phyloP scores from a whole-genome alignment of 805 yeast species.

The Wickerhamomyces silvicola region DNA sequence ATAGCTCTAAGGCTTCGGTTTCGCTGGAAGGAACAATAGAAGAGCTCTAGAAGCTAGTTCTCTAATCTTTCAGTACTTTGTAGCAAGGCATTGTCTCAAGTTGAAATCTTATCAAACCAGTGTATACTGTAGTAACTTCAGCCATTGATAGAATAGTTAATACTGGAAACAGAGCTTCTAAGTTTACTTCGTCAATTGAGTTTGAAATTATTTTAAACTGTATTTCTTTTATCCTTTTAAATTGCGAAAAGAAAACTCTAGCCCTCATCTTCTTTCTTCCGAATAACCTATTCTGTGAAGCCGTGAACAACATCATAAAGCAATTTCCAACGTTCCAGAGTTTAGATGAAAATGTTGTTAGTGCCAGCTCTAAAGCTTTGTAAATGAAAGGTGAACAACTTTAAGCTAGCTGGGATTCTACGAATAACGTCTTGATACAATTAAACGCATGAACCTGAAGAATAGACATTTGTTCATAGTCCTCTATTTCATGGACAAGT shows the following conservation, averaged over 20 bases:
- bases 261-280: constrained; percentile 55
- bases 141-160: constrained; percentile 65
- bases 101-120: constrained; percentile 46
- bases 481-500: constrained; percentile 41
- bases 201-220: constrained; percentile 37
- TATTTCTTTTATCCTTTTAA: constrained; percentile 42
- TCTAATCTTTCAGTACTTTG: constrained; percentile 72
- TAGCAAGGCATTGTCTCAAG: constrained; percentile 43
- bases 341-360: constrained; percentile 54
- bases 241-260: constrained; percentile 64
- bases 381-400: constrained; percentile 46
- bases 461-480: constrained; percentile 53
- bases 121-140: constrained; percentile 51
- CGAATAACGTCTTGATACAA: constrained; percentile 68
- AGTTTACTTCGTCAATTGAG: constrained; percentile 26
- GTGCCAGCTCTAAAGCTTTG: constrained; percentile 51
- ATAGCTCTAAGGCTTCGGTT: constrained; percentile 23
- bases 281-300: constrained; percentile 74
- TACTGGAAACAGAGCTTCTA: constrained; percentile 69
- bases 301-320: constrained; percentile 87
- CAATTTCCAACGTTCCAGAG: constrained; percentile 89
- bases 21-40: constrained; percentile 34
- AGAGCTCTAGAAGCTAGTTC: constrained; percentile 77
- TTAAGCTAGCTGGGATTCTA: constrained; percentile 60
- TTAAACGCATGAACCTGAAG: constrained; percentile 95